Conservation (phyloP, 1,139 yeast genomes). For the Groenewaldozyma auringiensis region DNA sequence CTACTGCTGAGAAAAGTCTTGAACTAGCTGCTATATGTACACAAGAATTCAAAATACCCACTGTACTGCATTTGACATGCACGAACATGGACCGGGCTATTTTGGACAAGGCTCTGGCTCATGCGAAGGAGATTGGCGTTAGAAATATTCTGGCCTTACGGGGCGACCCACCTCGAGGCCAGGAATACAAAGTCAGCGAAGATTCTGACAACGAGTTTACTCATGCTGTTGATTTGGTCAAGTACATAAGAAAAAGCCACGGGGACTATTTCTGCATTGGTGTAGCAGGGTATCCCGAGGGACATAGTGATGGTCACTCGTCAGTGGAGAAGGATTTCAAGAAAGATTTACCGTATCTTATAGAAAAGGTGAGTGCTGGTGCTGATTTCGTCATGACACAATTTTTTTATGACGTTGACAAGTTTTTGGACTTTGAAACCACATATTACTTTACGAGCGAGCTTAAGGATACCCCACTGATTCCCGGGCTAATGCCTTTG, state of each 20-base stretch:
- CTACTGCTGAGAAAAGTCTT: slow-evolving; percentile 79
- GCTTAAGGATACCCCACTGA: slow-evolving; percentile 47
- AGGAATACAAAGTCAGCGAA: slow-evolving; percentile 51
- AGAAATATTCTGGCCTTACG: slow-evolving; percentile 83
- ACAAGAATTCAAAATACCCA: slow-evolving; percentile 65
- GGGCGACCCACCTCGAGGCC: slow-evolving; percentile 93
- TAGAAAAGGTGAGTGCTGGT: slow-evolving; percentile 85
- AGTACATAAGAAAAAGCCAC: slow-evolving; percentile 57
- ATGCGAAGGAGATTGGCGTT: slow-evolving; percentile 72
- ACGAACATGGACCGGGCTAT: slow-evolving; percentile 77
- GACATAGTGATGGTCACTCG: slow-evolving; percentile 78
- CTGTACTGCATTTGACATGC: slow-evolving; percentile 91
- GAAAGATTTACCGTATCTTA: slow-evolving; percentile 64
- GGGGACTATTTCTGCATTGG: slow-evolving; percentile 81
- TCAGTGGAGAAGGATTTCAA: slow-evolving; percentile 50
- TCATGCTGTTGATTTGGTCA: slow-evolving; percentile 77
- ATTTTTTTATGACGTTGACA: slow-evolving; percentile 61
- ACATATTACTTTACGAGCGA: slow-evolving; percentile 37
- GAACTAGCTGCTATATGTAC: slow-evolving; percentile 77
- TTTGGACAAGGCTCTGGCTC: slow-evolving; percentile 68
- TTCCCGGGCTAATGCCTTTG: slow-evolving; percentile 97
- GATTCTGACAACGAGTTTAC: slow-evolving; percentile 46
- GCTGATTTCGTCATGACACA: slow-evolving; percentile 93
- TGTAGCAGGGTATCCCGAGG: slow-evolving; percentile 95
- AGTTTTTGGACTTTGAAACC: slow-evolving; percentile 47